phyloP scores from a whole-genome alignment of 306 rosid genomes.

The Ziziphus jujuba region DNA sequence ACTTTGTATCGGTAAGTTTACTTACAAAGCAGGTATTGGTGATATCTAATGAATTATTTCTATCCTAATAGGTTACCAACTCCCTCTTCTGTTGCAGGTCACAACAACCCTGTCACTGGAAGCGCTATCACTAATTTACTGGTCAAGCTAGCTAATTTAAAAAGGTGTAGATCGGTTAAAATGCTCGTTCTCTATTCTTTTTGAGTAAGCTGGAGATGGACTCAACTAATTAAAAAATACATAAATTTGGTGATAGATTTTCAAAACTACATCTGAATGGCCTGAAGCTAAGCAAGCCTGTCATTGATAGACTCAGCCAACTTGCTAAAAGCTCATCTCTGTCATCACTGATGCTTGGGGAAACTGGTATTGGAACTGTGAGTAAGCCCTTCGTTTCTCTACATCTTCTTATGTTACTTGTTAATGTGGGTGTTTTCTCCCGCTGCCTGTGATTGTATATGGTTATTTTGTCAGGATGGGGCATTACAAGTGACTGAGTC shows the following conservation, averaged over 20 bases:
- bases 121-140: constrained; percentile 60
- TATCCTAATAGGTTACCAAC: constrained; percentile 16
- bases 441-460: constrained; percentile 24
- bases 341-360: constrained; percentile 68
- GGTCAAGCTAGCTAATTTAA: constrained; percentile 64
- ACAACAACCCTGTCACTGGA: constrained; percentile 73
- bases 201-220: constrained; percentile 8
- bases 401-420: constrained; percentile 14
- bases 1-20: constrained; percentile 66
- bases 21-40: constrained; percentile 10
- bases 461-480: constrained; percentile 57
- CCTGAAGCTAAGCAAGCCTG: constrained; percentile 74
- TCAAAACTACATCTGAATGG: constrained; percentile 75
- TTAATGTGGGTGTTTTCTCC: constrained; percentile 22
- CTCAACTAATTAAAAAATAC: constrained; percentile 16
- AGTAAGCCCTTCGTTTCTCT: constrained; percentile 38
- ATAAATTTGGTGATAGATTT: constrained; percentile 47
- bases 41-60: neutral
- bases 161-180: constrained; percentile 51
- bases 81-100: constrained; percentile 48
- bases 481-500: constrained; percentile 56
- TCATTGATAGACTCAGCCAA: constrained; percentile 68
- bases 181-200: constrained; percentile 2
- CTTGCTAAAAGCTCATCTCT: constrained; percentile 57
- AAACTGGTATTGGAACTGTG: constrained; percentile 82